Base-by-base conservation (phyloP, 1,284 basidiomycete genomes). In the Ustilago bromivora region DNA sequence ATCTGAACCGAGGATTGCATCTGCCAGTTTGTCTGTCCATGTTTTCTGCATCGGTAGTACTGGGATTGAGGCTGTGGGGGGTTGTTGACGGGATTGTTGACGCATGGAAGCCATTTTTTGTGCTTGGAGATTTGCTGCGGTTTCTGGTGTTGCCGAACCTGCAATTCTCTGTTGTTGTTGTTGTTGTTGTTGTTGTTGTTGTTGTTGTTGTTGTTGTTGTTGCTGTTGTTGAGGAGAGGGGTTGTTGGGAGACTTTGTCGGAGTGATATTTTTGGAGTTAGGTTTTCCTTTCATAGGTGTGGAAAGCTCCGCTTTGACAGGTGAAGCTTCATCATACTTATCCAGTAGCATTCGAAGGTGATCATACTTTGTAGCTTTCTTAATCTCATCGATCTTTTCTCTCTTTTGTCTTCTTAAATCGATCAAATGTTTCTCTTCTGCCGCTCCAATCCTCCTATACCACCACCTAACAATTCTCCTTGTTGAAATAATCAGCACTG, bases 321-420 rank as follows among this genome's bases (percentile, higher is more conserved):
- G 88, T 81, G 35, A 87, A 68, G 9, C 84, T 47, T 93, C 92
- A 75, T 97, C 96, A 83, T 98, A 98, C 68, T 92, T 91, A 85
- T 98, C 95, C 15, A 99, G 89, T 55, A 99, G 89, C 81, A 92
- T 93, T 59, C 93, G 91, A 17, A 95, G 96, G 32, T 91, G 91
- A 86, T 99, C 95, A 87, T 94, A 99, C 82, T 96, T 96, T 0
- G 95, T 98, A 82, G 94, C 95, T 87, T 94, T 93, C 89, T 99
- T 99, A 81, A 99, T 93, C 83, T 98, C 96, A 79, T 97, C 96
- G 35, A 99, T 90, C 85, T 94, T 96, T 46, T 90, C 90, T 41
- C 93, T 91, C 80, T 96, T 94, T 82, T 92, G 89, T 82, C 92
- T 92, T 78, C 93, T 90, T 12, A 98, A 88, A 0, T 88, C 86